Conservation (phyloP, 2,329 filamentous ascomycete species). For the Colletotrichum truncatum region DNA sequence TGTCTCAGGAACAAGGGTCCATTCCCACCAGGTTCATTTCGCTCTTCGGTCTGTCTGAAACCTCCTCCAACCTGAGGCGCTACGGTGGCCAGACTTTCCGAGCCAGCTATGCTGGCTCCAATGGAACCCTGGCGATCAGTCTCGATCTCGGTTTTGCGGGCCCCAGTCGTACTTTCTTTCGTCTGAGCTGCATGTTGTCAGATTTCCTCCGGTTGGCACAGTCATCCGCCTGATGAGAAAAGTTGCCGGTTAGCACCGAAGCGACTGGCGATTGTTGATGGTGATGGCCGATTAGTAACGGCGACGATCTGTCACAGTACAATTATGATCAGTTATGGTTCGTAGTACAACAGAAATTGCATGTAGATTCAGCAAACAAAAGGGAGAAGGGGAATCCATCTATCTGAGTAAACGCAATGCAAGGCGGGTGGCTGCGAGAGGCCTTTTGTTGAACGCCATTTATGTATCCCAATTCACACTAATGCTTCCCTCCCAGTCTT, state of each 20-base stretch:
- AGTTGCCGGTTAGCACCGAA: not conserved
- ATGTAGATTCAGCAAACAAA: constrained; percentile 27
- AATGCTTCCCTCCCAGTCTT: not conserved
- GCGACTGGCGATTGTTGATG: not conserved
- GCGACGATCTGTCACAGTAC: constrained; percentile 53
- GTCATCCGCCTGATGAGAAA: not conserved
- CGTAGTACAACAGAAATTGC: constrained; percentile 36
- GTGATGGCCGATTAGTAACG: constrained; percentile 30
- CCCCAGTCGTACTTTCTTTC: not conserved
- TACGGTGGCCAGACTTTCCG: not conserved
- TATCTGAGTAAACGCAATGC: constrained; percentile 28
- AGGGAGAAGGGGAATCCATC: constrained; percentile 18
- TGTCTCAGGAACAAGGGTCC: constrained; percentile 20
- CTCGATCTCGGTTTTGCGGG: not conserved
- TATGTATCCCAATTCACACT: not conserved
- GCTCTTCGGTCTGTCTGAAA: not conserved
- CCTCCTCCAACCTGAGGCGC: not conserved
- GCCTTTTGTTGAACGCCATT: constrained; percentile 2
- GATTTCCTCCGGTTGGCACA: not conserved
- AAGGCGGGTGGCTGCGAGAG: constrained; percentile 3
- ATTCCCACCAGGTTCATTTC: not conserved
- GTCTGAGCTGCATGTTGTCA: constrained; percentile 12
- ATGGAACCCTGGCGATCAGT: constrained; percentile 16
- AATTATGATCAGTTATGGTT: constrained; percentile 51
- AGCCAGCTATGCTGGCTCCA: not conserved